phyloP scores from a whole-genome alignment of 2,329 filamentous ascomycete genomes.

The Xylariaceae sp. region DNA sequence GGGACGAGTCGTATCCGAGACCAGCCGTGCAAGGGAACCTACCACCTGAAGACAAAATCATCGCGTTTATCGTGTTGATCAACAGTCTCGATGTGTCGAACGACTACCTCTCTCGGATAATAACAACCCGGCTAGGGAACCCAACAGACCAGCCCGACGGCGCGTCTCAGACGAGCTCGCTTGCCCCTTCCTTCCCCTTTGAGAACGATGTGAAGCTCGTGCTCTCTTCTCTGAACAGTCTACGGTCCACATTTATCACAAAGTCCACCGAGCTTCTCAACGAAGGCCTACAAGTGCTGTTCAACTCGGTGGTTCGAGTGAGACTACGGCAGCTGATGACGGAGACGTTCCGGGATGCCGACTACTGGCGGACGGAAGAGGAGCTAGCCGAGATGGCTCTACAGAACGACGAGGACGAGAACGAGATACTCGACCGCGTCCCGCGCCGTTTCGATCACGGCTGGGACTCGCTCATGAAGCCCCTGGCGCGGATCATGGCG shows the following conservation, averaged over 20 bases:
- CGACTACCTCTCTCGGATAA: constrained; percentile 85
- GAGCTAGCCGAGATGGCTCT: constrained; percentile 53
- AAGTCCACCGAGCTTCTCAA: constrained; percentile 78
- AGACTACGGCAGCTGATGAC: constrained; percentile 78
- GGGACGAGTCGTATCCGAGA: constrained; percentile 88
- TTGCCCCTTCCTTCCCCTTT: constrained; percentile 72
- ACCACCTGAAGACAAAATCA: constrained; percentile 81
- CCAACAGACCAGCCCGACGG: constrained; percentile 34
- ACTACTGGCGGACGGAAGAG: constrained; percentile 68
- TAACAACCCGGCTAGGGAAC: constrained; percentile 58
- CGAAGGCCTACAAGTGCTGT: constrained; percentile 80
- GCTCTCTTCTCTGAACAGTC: constrained; percentile 57
- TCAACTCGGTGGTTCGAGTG: constrained; percentile 79
- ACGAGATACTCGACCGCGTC: constrained; percentile 60
- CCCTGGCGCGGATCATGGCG: constrained; percentile 80
- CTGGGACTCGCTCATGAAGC: constrained; percentile 81
- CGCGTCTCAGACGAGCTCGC: constrained; percentile 35
- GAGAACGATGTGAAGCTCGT: constrained; percentile 69
- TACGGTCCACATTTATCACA: constrained; percentile 65
- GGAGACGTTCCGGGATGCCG: constrained; percentile 86
- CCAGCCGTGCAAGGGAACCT: constrained; percentile 70
- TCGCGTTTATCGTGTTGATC: constrained; percentile 85
- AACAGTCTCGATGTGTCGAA: constrained; percentile 93
- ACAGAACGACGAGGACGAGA: constrained; percentile 49
- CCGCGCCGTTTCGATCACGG: constrained; percentile 73